phyloP scores from a whole-genome alignment of 805 yeast genomes.

The Metschnikowia lunata region DNA sequence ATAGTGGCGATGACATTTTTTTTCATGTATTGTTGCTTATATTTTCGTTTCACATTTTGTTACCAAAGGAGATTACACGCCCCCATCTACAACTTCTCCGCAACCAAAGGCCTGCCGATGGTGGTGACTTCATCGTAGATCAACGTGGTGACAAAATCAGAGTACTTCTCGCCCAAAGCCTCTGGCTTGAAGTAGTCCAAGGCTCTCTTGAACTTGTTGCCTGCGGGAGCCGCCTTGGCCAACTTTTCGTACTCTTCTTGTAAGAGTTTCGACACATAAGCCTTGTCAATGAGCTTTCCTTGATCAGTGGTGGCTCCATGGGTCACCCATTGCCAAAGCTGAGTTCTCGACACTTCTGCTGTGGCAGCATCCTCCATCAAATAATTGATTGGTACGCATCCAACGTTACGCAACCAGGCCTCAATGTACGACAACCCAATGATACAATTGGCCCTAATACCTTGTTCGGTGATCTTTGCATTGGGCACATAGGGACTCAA shows the following conservation, averaged over 20 bases:
- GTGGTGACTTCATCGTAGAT: constrained; percentile 71
- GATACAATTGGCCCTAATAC: constrained; percentile 66
- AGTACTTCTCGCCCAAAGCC: constrained; percentile 65
- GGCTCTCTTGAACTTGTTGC: constrained; percentile 65
- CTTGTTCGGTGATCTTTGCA: constrained; percentile 63
- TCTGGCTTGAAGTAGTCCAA: constrained; percentile 70
- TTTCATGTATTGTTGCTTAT: neutral
- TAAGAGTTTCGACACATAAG: constrained; percentile 52
- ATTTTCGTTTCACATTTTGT: neutral
- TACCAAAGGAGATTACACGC: neutral
- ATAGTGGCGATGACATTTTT: neutral
- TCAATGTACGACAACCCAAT: constrained; percentile 80
- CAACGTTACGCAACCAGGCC: constrained; percentile 80
- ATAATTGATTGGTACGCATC: constrained; percentile 82
- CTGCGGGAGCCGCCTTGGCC: constrained; percentile 44
- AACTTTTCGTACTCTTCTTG: constrained; percentile 58
- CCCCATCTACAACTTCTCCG: constrained; percentile 34
- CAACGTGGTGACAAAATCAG: constrained; percentile 73
- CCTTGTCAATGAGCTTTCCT: constrained; percentile 55
- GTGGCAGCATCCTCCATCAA: constrained; percentile 91
- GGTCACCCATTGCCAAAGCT: constrained; percentile 78
- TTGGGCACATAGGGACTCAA: constrained; percentile 59
- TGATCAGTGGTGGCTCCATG: constrained; percentile 62
- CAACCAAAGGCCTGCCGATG: constrained; percentile 39
- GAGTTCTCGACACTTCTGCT: constrained; percentile 81